A percentile compares a stretch with the other conserved stretches of the same genome.
These are phyloP conservation scores for Saururus chinensis DNA, from an alignment of 164 flowering plant species.

Conservation along the genomic window DNA sequence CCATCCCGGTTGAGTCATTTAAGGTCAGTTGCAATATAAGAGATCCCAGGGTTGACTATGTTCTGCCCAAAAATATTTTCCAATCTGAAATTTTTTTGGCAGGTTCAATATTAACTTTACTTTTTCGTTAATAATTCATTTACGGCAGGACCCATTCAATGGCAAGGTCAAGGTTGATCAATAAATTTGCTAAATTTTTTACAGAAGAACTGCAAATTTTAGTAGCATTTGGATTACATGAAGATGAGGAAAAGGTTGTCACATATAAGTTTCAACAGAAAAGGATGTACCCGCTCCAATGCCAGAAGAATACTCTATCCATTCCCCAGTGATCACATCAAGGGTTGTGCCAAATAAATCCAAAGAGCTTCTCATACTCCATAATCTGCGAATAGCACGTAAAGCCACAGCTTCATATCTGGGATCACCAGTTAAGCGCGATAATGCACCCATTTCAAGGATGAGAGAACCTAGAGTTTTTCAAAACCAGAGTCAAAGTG, in stretches of 20 bases:
- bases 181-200: no score
- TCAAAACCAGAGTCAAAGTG: neutral
- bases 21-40: no score
- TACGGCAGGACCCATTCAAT: no score
- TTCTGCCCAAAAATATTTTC: no score
- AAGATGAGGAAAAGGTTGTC: neutral
- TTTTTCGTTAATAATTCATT: no score
- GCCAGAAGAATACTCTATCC: slow-evolving; percentile 91
- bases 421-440: slow-evolving; percentile 83
- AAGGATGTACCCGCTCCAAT: slow-evolving; percentile 80
- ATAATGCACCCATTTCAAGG: slow-evolving; percentile 98
- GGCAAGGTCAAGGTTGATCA: no score
- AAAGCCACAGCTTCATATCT: slow-evolving; percentile 77
- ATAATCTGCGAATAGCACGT: slow-evolving; percentile 84
- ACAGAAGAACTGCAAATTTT: neutral
- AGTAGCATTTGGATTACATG: neutral
- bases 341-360: slow-evolving; percentile 88
- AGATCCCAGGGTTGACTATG: no score
- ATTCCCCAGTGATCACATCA: slow-evolving; percentile 85
- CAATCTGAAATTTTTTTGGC: no score
- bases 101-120: no score
- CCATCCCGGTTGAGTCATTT: no score
- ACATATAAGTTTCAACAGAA: neutral
- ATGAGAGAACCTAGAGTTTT: slow-evolving; percentile 70
- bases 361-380: slow-evolving; percentile 96